Evolutionary conservation across 345 rosid genomes (phyloP), one percentile per base, ranked within the genome.

Genomic region (Bruguiera parviflora): DNA sequence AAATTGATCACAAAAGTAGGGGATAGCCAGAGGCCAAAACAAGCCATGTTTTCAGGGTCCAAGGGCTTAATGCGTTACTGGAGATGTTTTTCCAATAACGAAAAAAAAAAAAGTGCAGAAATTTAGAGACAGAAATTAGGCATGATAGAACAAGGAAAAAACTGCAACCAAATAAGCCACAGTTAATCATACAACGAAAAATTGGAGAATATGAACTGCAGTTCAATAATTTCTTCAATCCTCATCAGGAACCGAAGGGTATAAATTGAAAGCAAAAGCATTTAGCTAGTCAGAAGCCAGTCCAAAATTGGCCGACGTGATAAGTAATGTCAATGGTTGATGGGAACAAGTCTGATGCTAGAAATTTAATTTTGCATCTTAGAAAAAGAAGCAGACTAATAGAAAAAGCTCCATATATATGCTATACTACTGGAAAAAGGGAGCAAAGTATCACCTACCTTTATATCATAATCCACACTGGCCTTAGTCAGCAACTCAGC

Each of bases 11-110:
- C 61, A 86, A 60, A 60, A 95, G 88, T 65, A 95, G 85, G 71
- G 89, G 91, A 64, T 95, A 95, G 39, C 98, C 99, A 61, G 92
- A 95, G 29, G 97, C 97, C 88, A 95, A 86, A 73, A 95, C 98
- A 52, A 95, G 82, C 81, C 98, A 95, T 65, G 99, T 95, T 82
- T 82, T 95, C 90, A 46, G 92, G 83, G 99, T 56, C 98, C 99
- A 18, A 95, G 85, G 62, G 92, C 98, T 78, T 95, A 98, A 82
- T 95, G 92, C 35, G 99, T 90, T 67, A 95, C 99, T 2, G 99
- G 98, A 76, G 99, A 92, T 72, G 97, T 96, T 84, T 92, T 96
- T 72, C 99, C 99, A 43, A 92, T 96, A 18, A 96, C 99, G 6
- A 72, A 96, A 80, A 27, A 72, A 96, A 80, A 27, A 80, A 92